Percentiles rank a stretch among this genome's conserved stretches.
Conservation (phyloP, 2,329 filamentous ascomycete genomes). For the Neonectria neomacrospora region DNA sequence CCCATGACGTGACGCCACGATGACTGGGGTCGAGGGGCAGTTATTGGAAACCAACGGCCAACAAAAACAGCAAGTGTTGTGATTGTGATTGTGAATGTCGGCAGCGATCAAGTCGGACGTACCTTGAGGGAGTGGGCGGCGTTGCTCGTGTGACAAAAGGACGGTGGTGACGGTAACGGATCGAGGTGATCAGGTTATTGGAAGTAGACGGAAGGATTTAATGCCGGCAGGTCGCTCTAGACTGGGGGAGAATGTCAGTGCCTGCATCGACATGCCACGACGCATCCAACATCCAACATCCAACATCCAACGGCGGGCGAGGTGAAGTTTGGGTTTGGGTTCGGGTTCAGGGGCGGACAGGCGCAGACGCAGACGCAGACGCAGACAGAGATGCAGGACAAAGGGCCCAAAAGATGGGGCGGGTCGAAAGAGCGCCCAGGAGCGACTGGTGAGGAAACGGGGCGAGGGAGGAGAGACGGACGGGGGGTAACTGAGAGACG, state of each 20-base stretch:
- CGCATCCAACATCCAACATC: neutral
- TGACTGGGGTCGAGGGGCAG: neutral
- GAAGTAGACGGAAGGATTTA: slow-evolving; percentile 32
- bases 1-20: slow-evolving; percentile 39
- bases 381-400: slow-evolving; percentile 21
- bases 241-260: slow-evolving; percentile 36
- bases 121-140: slow-evolving; percentile 30
- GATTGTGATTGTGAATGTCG: slow-evolving; percentile 8
- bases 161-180: slow-evolving; percentile 28
- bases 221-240: slow-evolving; percentile 37
- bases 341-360: slow-evolving; percentile 20
- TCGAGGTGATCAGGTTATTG: slow-evolving; percentile 27
- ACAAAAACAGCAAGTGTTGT: slow-evolving; percentile 13
- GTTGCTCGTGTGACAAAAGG: slow-evolving; percentile 34
- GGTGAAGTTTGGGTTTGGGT: slow-evolving; percentile 14
- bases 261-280: slow-evolving; percentile 33
- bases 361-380: too few species aligned
- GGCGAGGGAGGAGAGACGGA: slow-evolving; percentile 31
- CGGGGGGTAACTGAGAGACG: neutral
- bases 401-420: slow-evolving; percentile 40
- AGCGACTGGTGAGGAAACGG: slow-evolving; percentile 33
- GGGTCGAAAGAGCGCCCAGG: slow-evolving; percentile 30
- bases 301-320: slow-evolving; percentile 26
- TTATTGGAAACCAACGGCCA: neutral
- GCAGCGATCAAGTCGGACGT: slow-evolving; percentile 28